Base-by-base conservation (phyloP, 805 yeast genomes). In the Starmerella potacharoeniae region DNA sequence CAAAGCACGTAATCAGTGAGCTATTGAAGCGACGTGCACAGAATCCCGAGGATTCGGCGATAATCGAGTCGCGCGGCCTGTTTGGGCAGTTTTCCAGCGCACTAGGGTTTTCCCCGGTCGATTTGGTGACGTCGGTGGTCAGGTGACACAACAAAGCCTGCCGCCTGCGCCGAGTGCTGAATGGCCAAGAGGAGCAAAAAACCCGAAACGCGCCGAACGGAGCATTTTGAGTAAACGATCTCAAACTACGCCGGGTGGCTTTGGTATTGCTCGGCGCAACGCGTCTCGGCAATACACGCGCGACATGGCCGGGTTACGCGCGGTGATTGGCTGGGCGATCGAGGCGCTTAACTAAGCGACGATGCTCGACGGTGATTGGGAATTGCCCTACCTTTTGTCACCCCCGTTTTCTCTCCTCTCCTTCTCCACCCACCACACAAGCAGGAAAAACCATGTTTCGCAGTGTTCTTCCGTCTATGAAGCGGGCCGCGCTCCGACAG, bases 401-500 rank as follows among this genome's bases (percentile, higher is more conserved):
- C 56, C 48, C 48, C 28, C 51, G 49, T 40, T 44, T 52, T 53
- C 45, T 51, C 45, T 30, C 50, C 43, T 29, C 51, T 55, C 41
- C 33, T 48, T 17, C 51, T 31, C 36, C 52, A 40, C 51, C 53
- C 52, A 30, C 49, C 39, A 31, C 54, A 39, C 53, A 50, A 22
- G 55, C 39, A 52, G 55, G 50, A 53, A 44, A 44, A 47, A 51
- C 52, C 49, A 63, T 63, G 66, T 62, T 63, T 59, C 61, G 59
- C 62, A 58, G 64, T 62, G 66, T 62, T 53, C 65, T 63, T 59
- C 63, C 65, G 57, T 53, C 60, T 60, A 60, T 63, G 61, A 60
- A 62, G 64, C 65, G 65, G 62, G 63, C 62, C 55, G 60, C 65
- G 39, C 36, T 62, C 62, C 61, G 61, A 40, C 58, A 60, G 53